phyloP scores from a whole-genome alignment of 805 yeast species.

The Yarrowia alimentaria region DNA sequence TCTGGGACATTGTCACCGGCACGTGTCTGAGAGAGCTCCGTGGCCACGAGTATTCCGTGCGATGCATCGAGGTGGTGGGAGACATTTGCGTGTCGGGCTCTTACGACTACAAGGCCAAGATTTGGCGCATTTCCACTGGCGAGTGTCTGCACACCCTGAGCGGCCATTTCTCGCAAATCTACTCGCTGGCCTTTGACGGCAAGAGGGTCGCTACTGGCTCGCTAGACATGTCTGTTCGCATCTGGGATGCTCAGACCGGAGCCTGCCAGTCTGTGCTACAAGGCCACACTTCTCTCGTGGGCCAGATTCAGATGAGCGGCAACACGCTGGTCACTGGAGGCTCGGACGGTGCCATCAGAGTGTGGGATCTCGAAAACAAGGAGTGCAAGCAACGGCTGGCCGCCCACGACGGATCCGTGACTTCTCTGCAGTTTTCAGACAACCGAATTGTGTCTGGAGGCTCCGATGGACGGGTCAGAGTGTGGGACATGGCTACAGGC shows the following conservation, averaged over 20 bases:
- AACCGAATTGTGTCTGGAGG: conserved; percentile 46
- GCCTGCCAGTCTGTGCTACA: conserved; percentile 67
- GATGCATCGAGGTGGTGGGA: conserved; percentile 63
- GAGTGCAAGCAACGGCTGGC: conserved; percentile 65
- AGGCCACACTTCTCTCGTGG: conserved; percentile 93
- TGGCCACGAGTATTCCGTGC: conserved; percentile 71
- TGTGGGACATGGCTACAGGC: conserved; percentile 45
- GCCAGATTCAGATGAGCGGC: conserved; percentile 72
- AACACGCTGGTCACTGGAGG: conserved; percentile 81
- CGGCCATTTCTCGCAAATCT: conserved; percentile 86
- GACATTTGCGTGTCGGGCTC: conserved; percentile 86
- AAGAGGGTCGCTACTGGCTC: conserved; percentile 91
- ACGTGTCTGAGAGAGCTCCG: conserved; percentile 67
- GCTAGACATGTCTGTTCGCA: conserved; percentile 88
- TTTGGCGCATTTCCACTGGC: conserved; percentile 92
- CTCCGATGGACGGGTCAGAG: conserved; percentile 44
- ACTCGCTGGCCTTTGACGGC: conserved; percentile 93
- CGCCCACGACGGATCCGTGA: conserved; percentile 47
- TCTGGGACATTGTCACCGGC: conserved; percentile 97
- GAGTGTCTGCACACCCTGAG: conserved; percentile 83
- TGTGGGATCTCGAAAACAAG: conserved; percentile 79
- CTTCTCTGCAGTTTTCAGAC: conserved; percentile 44
- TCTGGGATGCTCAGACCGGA: conserved; percentile 93
- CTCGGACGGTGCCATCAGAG: conserved; percentile 74
- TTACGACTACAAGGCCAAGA: conserved; percentile 82